Conservation (phyloP, 768 basidiomycete genomes). For the Suillus occidentalis region DNA sequence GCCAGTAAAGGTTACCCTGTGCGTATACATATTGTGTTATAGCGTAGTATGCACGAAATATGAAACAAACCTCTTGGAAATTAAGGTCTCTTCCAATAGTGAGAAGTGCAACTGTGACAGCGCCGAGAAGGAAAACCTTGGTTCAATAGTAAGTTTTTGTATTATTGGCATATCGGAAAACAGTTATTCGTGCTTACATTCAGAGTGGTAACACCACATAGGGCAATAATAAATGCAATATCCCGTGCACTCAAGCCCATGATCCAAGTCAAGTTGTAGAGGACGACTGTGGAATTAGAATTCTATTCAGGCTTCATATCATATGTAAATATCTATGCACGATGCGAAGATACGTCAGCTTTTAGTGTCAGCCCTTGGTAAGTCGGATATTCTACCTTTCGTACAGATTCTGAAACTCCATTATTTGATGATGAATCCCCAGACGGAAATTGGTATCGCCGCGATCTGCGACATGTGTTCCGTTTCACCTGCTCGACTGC, state of each 20-base stretch:
- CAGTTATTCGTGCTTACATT: constrained; percentile 13
- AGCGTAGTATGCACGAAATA: neutral
- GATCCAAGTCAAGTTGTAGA: neutral
- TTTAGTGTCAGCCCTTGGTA: neutral
- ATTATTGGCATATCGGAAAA: neutral
- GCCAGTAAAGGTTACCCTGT: constrained; percentile 25
- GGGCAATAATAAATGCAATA: constrained; percentile 18
- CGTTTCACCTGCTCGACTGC: neutral
- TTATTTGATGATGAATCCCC: neutral
- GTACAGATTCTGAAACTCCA: neutral
- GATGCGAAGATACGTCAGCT: neutral
- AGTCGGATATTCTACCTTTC: neutral
- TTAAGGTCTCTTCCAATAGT: constrained; percentile 27
- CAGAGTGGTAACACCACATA: constrained; percentile 28
- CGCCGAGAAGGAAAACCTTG: constrained; percentile 28
- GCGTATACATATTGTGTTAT: neutral
- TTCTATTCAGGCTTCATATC: neutral
- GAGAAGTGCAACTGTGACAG: constrained; percentile 27
- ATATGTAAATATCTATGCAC: neutral
- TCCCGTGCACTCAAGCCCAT: constrained; percentile 13
- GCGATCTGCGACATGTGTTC: neutral
- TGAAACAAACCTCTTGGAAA: constrained; percentile 18
- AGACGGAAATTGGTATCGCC: neutral
- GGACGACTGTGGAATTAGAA: neutral
- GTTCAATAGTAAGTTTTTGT: neutral